A percentile compares a stretch with the other conserved stretches of the same genome.
Conservation (phyloP, 2,329 filamentous ascomycete species). For the Phoma sp. region DNA sequence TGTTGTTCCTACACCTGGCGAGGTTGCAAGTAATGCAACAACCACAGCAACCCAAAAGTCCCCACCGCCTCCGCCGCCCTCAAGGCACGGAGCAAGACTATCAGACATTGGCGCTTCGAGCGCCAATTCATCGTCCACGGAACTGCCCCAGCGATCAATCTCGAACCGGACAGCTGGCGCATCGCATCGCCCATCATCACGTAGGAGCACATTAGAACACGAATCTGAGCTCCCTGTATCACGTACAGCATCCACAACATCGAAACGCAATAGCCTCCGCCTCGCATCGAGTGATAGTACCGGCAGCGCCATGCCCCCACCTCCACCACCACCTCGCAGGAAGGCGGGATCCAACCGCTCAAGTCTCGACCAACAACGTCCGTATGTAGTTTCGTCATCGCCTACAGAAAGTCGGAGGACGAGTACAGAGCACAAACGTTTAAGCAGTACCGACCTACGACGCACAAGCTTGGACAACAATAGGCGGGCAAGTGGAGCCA, state of each 20-base stretch:
- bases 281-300: slow-evolving; percentile 38
- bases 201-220: slow-evolving; percentile 36
- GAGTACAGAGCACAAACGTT: slow-evolving; percentile 32
- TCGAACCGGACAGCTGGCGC: slow-evolving; percentile 31
- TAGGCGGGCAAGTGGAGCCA: slow-evolving; percentile 42
- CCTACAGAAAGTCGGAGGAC: slow-evolving; percentile 39
- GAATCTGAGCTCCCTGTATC: slow-evolving; percentile 29
- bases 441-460: slow-evolving; percentile 28
- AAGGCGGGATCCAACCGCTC: slow-evolving; percentile 44
- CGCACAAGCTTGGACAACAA: slow-evolving; percentile 39
- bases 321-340: slow-evolving; percentile 41
- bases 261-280: slow-evolving; percentile 33
- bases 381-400: slow-evolving; percentile 25
- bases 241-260: slow-evolving; percentile 39
- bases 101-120: slow-evolving; percentile 33
- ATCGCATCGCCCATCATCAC: slow-evolving; percentile 31
- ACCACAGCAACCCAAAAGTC: slow-evolving; percentile 28
- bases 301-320: slow-evolving; percentile 32
- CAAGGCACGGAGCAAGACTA: slow-evolving; percentile 42
- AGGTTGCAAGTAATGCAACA: slow-evolving; percentile 5
- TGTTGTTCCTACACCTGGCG: not conserved
- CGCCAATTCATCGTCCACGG: slow-evolving; percentile 40
- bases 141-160: slow-evolving; percentile 32
- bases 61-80: slow-evolving; percentile 44
- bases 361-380: slow-evolving; percentile 42